A percentile compares a stretch with the other conserved stretches of the same genome.
Evolutionary conservation across 1,139 yeast species (phyloP).

Genomic region (Geotrichum phurueaensis): DNA sequence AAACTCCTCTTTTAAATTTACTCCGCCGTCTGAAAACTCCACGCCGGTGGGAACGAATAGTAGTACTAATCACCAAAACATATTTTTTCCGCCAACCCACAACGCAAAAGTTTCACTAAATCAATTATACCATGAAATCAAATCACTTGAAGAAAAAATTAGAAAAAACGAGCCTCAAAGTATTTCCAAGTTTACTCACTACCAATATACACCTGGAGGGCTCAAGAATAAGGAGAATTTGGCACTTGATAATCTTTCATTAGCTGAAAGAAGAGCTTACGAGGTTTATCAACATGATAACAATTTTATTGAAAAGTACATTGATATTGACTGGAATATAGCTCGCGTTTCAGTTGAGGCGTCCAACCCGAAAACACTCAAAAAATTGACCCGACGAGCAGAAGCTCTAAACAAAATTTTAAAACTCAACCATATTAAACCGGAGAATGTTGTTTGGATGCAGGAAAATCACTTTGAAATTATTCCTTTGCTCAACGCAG

Average conservation of each 20-base stretch:
- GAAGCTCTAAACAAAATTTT: not conserved
- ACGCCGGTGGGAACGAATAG: no score
- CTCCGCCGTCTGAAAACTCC: no score
- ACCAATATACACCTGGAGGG: not conserved
- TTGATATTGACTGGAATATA: not conserved
- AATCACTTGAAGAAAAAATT: not conserved
- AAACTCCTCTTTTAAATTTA: no score
- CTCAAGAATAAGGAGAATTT: not conserved
- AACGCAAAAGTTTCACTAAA: not conserved
- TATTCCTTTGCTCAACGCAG: not conserved
- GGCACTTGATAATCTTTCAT: not conserved
- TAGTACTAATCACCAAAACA: no score
- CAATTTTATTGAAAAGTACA: not conserved
- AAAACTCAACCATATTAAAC: no score
- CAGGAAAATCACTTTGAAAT: not conserved
- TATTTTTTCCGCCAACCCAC: no score
- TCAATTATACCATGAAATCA: not conserved
- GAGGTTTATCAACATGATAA: not conserved
- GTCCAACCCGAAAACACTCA: not conserved
- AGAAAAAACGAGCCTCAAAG: not conserved
- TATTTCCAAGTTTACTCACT: not conserved
- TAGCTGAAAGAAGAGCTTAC: not conserved
- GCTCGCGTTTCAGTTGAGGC: not conserved
- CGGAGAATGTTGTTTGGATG: not conserved
- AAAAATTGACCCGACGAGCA: not conserved